Percentiles rank a stretch among this genome's conserved stretches.
phyloP scores from a whole-genome alignment of 2,329 filamentous ascomycete species.

The Tricladium varicosporioides region DNA sequence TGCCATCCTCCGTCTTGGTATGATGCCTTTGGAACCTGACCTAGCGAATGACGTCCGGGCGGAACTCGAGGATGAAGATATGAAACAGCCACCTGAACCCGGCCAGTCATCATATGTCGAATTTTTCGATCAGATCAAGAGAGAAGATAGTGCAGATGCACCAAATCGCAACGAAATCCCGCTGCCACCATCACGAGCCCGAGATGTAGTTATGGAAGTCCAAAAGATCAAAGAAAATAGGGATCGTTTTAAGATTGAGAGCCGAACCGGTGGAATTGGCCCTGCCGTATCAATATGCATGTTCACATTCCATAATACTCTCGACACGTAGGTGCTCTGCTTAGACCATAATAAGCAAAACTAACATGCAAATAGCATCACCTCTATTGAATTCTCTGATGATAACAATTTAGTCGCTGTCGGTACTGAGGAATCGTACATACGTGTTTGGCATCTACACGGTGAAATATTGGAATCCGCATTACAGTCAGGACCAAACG shows the following conservation, averaged over 20 bases:
- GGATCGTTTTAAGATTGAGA: constrained; percentile 86
- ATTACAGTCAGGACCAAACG: constrained; percentile 57
- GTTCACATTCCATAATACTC: constrained; percentile 98
- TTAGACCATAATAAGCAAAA: not conserved
- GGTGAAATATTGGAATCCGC: constrained; percentile 75
- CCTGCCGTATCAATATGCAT: constrained; percentile 87
- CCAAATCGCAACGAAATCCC: constrained; percentile 78
- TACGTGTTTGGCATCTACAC: constrained; percentile 89
- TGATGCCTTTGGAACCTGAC: constrained; percentile 78
- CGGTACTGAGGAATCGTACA: constrained; percentile 91
- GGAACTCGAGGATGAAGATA: constrained; percentile 82
- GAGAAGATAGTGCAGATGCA: constrained; percentile 82
- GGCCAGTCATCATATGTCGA: constrained; percentile 77
- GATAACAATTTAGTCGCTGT: constrained; percentile 84
- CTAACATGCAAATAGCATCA: constrained; percentile 55
- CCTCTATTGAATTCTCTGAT: constrained; percentile 93
- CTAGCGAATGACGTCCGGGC: constrained; percentile 82
- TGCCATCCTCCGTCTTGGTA: constrained; percentile 69
- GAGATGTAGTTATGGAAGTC: constrained; percentile 92
- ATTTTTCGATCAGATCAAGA: constrained; percentile 86
- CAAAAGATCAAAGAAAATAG: constrained; percentile 91
- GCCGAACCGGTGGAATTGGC: constrained; percentile 78
- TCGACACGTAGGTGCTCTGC: constrained; percentile 68
- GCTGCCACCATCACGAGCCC: constrained; percentile 80
- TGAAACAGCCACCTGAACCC: constrained; percentile 66